Evolutionary conservation across 192 early-diverging fungal genomes (phyloP).

Genomic region (Coemansia reversa): DNA sequence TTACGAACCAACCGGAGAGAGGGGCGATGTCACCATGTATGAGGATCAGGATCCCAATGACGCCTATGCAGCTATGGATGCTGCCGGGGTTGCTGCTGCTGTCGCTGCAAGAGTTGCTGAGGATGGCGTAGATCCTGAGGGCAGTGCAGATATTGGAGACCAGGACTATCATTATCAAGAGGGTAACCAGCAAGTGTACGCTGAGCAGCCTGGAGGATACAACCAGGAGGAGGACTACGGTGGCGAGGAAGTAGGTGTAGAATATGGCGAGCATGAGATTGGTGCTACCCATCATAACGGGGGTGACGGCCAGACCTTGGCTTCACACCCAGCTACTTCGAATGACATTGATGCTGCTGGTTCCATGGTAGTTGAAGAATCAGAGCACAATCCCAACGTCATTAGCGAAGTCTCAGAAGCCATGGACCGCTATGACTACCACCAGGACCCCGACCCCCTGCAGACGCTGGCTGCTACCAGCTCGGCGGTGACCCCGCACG

Average conservation of each 20-base stretch:
- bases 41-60: constrained; percentile 41
- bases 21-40: constrained; percentile 31
- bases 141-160: constrained; percentile 13
- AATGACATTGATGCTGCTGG: constrained; percentile 48
- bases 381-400: constrained; percentile 19
- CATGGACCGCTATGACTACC: constrained; percentile 44
- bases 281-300: background rate
- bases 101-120: constrained; percentile 29
- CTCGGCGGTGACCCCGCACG: constrained; percentile 46
- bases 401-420: constrained; percentile 44
- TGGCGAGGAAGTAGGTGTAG: constrained; percentile 9
- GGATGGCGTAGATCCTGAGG: constrained; percentile 5
- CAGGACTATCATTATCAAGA: constrained; percentile 8
- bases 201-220: constrained; percentile 33
- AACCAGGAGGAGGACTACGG: constrained; percentile 18
- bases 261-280: constrained; percentile 16
- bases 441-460: constrained; percentile 44
- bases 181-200: constrained; percentile 33
- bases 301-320: constrained; percentile 51
- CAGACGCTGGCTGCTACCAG: constrained; percentile 54
- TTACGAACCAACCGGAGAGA: constrained; percentile 31
- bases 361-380: constrained; percentile 40
- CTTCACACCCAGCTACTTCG: constrained; percentile 42
- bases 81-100: constrained; percentile 26
- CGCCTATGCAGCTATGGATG: constrained; percentile 17